Conservation (phyloP, 2,329 filamentous ascomycete species). For the Scleromitrula shiraiana region DNA sequence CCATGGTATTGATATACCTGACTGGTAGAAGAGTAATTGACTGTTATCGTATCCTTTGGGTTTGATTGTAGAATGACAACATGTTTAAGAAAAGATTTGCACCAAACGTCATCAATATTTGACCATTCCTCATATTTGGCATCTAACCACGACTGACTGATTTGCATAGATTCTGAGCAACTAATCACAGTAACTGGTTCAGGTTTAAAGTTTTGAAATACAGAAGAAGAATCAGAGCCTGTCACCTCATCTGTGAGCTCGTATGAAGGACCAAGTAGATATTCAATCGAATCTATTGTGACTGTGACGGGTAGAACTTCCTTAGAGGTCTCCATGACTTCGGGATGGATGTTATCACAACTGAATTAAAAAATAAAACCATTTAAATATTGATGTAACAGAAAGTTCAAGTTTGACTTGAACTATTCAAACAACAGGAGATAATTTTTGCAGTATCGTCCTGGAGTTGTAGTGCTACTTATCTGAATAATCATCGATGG, state of each 20-base stretch:
- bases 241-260: too few species aligned
- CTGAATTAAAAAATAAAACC: too few species aligned
- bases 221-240: too few species aligned
- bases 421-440: too few species aligned
- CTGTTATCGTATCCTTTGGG: not conserved
- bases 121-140: not conserved
- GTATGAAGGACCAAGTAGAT: not conserved
- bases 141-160: not conserved
- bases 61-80: not conserved
- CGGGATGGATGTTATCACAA: too few species aligned
- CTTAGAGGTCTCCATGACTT: not conserved
- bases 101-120: not conserved
- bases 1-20: too few species aligned
- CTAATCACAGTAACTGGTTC: not conserved
- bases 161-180: not conserved
- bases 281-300: not conserved
- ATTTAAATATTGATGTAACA: too few species aligned
- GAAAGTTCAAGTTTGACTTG: too few species aligned
- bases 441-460: too few species aligned
- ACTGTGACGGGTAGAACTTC: not conserved
- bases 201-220: too few species aligned
- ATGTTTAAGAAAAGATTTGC: not conserved
- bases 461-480: too few species aligned
- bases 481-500: too few species aligned
- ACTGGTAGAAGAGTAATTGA: not conserved